Evolutionary conservation across 2,329 filamentous ascomycete species (phyloP).

Genomic region (Septoria petroselini): DNA sequence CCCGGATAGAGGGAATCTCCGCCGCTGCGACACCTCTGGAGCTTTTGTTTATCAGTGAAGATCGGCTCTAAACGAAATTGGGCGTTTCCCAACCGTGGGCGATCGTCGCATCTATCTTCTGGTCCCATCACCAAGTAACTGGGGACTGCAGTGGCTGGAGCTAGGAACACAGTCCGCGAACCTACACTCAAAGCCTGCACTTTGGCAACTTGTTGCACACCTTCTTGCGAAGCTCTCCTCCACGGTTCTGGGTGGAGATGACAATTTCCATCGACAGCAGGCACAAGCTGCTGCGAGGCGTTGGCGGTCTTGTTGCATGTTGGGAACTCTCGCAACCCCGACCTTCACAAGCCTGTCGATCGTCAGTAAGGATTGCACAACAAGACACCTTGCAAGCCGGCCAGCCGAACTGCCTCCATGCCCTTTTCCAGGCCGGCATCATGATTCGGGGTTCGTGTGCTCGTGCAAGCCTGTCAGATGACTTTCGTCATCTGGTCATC

Average conservation of each 20-base stretch:
- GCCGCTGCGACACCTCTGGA: conserved; percentile 14
- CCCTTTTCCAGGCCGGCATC: conserved; percentile 20
- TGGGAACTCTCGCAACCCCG: conserved; percentile 14
- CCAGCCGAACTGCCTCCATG: conserved; percentile 20
- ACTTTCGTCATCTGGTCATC: conserved; percentile 13
- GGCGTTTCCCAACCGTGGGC: conserved; percentile 19
- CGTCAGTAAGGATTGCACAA: conserved; percentile 13
- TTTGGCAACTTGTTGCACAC: conserved; percentile 4
- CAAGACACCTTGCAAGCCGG: conserved; percentile 12
- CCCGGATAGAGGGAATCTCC: conserved; percentile 16
- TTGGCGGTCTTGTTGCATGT: not conserved
- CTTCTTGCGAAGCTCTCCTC: conserved; percentile 9
- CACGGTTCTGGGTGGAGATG: conserved; percentile 18
- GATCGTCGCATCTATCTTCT: conserved; percentile 15
- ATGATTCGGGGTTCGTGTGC: conserved; percentile 14
- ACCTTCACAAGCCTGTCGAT: conserved; percentile 18
- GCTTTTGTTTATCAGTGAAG: conserved; percentile 15
- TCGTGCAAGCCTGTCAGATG: conserved; percentile 8
- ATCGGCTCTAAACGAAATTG: conserved; percentile 27
- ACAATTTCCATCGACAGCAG: conserved; percentile 16
- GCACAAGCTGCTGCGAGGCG: conserved; percentile 3
- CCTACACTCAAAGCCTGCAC: conserved; percentile 19
- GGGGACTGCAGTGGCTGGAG: conserved; percentile 20
- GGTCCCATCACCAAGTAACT: conserved; percentile 22
- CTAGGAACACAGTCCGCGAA: conserved; percentile 22